These are phyloP conservation scores for Saccharum spontaneum DNA, from an alignment of 176 grass and related monocot species.

Conservation along the genomic window DNA sequence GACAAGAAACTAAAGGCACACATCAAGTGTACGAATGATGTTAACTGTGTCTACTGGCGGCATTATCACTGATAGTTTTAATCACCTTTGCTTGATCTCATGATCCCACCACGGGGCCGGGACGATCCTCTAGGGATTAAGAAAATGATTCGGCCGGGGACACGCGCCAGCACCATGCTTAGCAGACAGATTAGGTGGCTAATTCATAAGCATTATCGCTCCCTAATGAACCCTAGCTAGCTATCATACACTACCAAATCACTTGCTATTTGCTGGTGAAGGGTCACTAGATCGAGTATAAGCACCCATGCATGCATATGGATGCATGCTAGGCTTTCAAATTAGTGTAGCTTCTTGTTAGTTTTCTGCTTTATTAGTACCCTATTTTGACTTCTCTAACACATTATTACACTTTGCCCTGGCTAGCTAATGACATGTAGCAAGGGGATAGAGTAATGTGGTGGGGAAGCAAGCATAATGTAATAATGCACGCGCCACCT, in stretches of 20 bases:
- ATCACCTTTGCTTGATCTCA: background rate
- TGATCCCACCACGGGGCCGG: background rate
- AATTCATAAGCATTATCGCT: conserved; percentile 1
- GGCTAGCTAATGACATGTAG: background rate
- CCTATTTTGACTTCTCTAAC: background rate
- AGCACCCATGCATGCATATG: background rate
- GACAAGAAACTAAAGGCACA: background rate
- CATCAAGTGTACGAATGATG: background rate
- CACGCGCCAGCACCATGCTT: conserved; percentile 11
- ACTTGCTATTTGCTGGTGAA: conserved; percentile 3
- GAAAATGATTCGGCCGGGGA: background rate
- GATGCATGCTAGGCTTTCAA: background rate
- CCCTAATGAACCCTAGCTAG: background rate
- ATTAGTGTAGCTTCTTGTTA: background rate
- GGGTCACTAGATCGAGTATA: background rate
- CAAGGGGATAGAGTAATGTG: conserved; percentile 1
- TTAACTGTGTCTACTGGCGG: background rate
- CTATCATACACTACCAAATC: background rate
- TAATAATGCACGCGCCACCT: background rate
- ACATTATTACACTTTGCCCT: background rate
- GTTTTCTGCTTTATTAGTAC: background rate
- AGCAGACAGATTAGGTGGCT: background rate
- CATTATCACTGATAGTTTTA: background rate
- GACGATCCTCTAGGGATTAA: background rate
- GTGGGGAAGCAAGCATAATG: background rate